These are phyloP conservation scores for Helenozyma baotianmanensis DNA, from an alignment of 805 yeast species.

Conservation along the genomic window DNA sequence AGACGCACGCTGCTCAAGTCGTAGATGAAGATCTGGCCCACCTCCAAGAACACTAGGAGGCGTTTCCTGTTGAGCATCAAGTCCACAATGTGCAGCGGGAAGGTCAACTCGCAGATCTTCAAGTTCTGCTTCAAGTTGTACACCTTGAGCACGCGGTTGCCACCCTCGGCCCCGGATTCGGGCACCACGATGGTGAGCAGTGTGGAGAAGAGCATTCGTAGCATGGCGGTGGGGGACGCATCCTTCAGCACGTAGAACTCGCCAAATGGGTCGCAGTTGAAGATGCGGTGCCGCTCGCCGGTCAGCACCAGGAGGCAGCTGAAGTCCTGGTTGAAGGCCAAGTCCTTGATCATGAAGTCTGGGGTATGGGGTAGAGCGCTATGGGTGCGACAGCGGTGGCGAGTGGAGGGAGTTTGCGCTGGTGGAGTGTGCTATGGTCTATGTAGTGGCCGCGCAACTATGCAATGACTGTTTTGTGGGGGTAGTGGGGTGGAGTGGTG, in stretches of 20 bases:
- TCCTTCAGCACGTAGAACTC: constrained; percentile 31
- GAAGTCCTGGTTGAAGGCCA: constrained; percentile 40
- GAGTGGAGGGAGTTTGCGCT: too few relatives aligned
- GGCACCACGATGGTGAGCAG: constrained; percentile 40
- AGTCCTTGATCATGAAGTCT: constrained; percentile 24
- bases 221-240: constrained; percentile 25
- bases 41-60: constrained; percentile 63
- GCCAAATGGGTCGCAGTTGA: constrained; percentile 44
- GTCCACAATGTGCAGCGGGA: constrained; percentile 68
- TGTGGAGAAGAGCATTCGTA: constrained; percentile 39
- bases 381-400: too few relatives aligned
- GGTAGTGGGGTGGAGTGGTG: too few relatives aligned
- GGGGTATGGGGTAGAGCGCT: too few relatives aligned
- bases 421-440: too few relatives aligned
- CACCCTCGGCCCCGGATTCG: constrained; percentile 15
- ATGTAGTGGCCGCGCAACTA: too few relatives aligned
- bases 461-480: too few relatives aligned
- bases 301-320: constrained; percentile 37
- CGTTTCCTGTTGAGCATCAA: constrained; percentile 80
- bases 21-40: constrained; percentile 81
- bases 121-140: constrained; percentile 38
- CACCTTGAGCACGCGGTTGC: constrained; percentile 32
- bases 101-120: constrained; percentile 80
- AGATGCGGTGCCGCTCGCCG: constrained; percentile 29
- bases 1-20: constrained; percentile 88